phyloP scores from a whole-genome alignment of 352 stramenopile genomes.

The Globisporangium irregulare region DNA sequence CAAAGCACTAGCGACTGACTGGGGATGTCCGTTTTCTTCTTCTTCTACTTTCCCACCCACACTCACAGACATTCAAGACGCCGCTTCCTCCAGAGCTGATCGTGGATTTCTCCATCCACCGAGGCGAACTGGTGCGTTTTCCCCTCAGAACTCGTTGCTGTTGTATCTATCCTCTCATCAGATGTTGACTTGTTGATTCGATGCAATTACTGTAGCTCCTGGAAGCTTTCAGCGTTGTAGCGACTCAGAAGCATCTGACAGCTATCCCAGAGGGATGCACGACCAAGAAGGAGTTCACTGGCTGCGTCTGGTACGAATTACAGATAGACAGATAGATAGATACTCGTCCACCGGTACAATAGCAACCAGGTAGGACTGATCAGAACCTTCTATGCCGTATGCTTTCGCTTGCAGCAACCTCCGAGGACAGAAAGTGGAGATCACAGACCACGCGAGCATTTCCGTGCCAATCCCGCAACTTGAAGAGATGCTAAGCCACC shows the following conservation, averaged over 20 bases:
- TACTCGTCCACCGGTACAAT: not conserved
- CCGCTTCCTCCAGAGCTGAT: constrained; percentile 66
- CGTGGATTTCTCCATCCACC: constrained; percentile 82
- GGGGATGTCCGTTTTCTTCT: not conserved
- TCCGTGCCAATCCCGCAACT: constrained; percentile 70
- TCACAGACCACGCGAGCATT: constrained; percentile 68
- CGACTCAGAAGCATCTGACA: constrained; percentile 50
- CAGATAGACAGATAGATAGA: not conserved
- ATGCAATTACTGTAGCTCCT: constrained; percentile 42
- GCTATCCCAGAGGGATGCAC: constrained; percentile 58
- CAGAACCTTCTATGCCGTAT: not conserved
- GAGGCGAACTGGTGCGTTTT: constrained; percentile 60
- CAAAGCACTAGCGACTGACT: no score
- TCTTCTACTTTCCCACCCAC: not conserved
- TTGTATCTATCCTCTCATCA: not conserved
- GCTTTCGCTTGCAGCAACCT: constrained; percentile 37
- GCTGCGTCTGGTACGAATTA: constrained; percentile 61
- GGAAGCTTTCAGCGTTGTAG: constrained; percentile 63
- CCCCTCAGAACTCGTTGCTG: not conserved
- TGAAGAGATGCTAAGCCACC: constrained; percentile 71
- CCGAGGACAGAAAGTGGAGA: constrained; percentile 74
- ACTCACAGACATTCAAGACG: constrained; percentile 61
- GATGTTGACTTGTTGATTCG: no score
- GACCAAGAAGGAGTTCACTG: constrained; percentile 80
- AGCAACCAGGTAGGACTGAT: not conserved